phyloP scores from a whole-genome alignment of 345 rosid genomes.

The Rhizophora mangle region DNA sequence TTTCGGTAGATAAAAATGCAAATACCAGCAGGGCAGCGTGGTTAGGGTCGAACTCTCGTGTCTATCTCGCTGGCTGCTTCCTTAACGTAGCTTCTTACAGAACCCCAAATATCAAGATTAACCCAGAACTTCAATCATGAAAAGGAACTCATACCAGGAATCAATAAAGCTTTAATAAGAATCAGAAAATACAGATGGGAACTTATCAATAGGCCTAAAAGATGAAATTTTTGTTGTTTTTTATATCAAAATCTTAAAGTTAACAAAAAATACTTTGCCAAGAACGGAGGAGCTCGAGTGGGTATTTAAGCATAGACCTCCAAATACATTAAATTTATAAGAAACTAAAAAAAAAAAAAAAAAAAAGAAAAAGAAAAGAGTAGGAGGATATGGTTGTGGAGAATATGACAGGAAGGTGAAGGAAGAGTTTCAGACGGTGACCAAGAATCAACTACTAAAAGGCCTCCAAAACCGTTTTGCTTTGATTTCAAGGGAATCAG shows the following conservation, averaged over 20 bases:
- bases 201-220: background rate
- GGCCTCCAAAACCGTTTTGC: slow-evolving; percentile 35
- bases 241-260: background rate
- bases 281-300: slow-evolving; percentile 13
- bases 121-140: slow-evolving; percentile 8
- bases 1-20: slow-evolving; percentile 35
- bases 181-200: no score
- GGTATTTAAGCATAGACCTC: slow-evolving; percentile 25
- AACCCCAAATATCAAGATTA: slow-evolving; percentile 6
- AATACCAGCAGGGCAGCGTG: slow-evolving; percentile 27
- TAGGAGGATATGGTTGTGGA: slow-evolving; percentile 19
- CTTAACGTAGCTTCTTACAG: background rate
- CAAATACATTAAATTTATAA: slow-evolving; percentile 7
- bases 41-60: slow-evolving; percentile 11
- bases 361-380: slow-evolving; percentile 9
- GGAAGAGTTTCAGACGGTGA: slow-evolving; percentile 81
- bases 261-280: background rate
- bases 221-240: background rate
- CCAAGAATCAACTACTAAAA: slow-evolving; percentile 61
- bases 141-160: slow-evolving; percentile 1
- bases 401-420: slow-evolving; percentile 70
- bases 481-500: slow-evolving; percentile 54
- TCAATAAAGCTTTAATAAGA: background rate
- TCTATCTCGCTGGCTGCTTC: background rate
- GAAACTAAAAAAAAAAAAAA: background rate